Percentiles rank a stretch among this genome's conserved stretches.
phyloP scores from a whole-genome alignment of 1,284 basidiomycete genomes.

The Trichosporon sp. region DNA sequence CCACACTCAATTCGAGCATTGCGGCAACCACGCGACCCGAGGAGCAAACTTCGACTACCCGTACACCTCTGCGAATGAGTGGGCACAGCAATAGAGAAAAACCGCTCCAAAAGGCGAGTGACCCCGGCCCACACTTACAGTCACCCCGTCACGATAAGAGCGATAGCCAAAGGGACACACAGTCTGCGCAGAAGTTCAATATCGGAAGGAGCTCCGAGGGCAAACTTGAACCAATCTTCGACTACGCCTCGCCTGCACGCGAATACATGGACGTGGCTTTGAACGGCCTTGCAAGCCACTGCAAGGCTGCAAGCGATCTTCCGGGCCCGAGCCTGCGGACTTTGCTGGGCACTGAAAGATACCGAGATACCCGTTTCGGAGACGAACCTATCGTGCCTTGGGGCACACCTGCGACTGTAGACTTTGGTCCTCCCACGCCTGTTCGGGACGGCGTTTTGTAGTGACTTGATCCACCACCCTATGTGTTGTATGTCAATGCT shows the following conservation, averaged over 20 bases:
- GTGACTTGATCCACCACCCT: neutral
- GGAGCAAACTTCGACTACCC: no score
- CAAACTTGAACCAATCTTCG: no score
- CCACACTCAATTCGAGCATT: no score
- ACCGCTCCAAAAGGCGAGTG: no score
- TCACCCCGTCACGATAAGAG: no score
- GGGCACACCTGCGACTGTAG: conserved; percentile 27
- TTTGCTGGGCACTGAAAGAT: conserved; percentile 41
- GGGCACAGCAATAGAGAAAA: no score
- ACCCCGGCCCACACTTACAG: no score
- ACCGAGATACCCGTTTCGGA: conserved; percentile 42
- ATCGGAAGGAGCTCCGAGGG: no score
- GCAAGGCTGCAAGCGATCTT: conserved; percentile 16
- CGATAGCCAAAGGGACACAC: no score
- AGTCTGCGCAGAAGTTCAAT: no score
- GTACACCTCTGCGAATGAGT: no score
- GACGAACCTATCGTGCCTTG: conserved; percentile 36
- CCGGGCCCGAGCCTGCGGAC: conserved; percentile 38
- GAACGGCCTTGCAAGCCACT: conserved; percentile 15
- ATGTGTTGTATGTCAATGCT: neutral
- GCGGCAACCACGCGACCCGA: no score
- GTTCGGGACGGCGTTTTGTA: neutral
- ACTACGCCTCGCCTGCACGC: conserved; percentile 18
- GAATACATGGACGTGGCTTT: conserved; percentile 41
- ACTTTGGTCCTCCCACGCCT: conserved; percentile 12